Conservation (phyloP, 2,329 filamentous ascomycete genomes). For the Hypoxylon sp. region DNA sequence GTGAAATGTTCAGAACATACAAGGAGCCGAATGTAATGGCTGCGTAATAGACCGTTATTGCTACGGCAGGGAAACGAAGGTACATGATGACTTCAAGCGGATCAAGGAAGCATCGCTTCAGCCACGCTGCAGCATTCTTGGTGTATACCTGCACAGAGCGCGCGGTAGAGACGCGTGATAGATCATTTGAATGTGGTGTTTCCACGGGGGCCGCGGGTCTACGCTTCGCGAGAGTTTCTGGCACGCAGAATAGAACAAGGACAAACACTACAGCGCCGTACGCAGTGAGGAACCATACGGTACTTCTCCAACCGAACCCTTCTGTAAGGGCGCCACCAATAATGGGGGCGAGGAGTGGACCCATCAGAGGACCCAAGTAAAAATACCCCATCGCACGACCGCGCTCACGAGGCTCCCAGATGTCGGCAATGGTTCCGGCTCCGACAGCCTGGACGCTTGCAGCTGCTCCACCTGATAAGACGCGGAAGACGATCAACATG, state of each 20-base stretch:
- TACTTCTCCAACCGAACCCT: slow-evolving; percentile 79
- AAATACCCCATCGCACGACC: slow-evolving; percentile 87
- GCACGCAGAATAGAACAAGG: slow-evolving; percentile 72
- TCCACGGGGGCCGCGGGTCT: slow-evolving; percentile 14
- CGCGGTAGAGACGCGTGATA: slow-evolving; percentile 71
- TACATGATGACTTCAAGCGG: slow-evolving; percentile 79
- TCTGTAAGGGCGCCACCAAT: slow-evolving; percentile 81
- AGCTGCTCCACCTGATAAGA: slow-evolving; percentile 81
- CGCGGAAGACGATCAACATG: slow-evolving; percentile 84
- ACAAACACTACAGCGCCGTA: slow-evolving; percentile 74
- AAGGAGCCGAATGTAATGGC: slow-evolving; percentile 82
- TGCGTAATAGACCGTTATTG: slow-evolving; percentile 80
- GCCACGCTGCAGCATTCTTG: slow-evolving; percentile 65
- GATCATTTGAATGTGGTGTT: slow-evolving; percentile 34
- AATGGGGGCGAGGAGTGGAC: slow-evolving; percentile 82
- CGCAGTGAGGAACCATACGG: slow-evolving; percentile 82
- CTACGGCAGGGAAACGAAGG: slow-evolving; percentile 80
- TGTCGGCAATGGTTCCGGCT: slow-evolving; percentile 85
- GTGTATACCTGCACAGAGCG: slow-evolving; percentile 73
- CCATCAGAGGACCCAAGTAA: slow-evolving; percentile 83
- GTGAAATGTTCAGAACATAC: slow-evolving; percentile 83
- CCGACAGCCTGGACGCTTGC: slow-evolving; percentile 88
- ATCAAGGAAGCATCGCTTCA: slow-evolving; percentile 77
- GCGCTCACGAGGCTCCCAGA: slow-evolving; percentile 81
- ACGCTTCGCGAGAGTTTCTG: slow-evolving; percentile 71